These are phyloP conservation scores for Boletus sp. DNA, from an alignment of 768 basidiomycete genomes.

Conservation along the genomic window DNA sequence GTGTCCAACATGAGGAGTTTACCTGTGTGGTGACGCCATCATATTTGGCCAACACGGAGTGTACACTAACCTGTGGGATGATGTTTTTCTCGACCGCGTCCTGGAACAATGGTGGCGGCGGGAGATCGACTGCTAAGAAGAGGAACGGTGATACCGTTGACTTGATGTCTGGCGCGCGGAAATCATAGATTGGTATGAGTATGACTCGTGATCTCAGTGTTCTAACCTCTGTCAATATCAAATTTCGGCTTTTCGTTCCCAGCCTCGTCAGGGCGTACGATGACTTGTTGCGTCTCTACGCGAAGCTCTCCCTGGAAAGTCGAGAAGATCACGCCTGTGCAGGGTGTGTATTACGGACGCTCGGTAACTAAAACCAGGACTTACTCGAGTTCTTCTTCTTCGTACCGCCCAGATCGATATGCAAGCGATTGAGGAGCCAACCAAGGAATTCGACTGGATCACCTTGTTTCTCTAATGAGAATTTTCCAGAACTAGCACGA, in stretches of 20 bases:
- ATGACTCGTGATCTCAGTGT: constrained; percentile 8
- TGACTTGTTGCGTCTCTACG: constrained; percentile 90
- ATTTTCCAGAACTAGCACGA: constrained; percentile 84
- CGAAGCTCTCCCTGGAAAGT: constrained; percentile 94
- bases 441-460: constrained; percentile 96
- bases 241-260: constrained; percentile 84
- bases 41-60: constrained; percentile 89
- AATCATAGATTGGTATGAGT: constrained; percentile 20
- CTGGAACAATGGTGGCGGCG: constrained; percentile 97
- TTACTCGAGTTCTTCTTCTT: constrained; percentile 87
- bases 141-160: constrained; percentile 85
- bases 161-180: constrained; percentile 68
- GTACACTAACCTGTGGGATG: constrained; percentile 94
- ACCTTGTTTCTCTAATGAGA: constrained; percentile 90
- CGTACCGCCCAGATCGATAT: constrained; percentile 92
- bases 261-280: constrained; percentile 75
- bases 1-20: constrained; percentile 27
- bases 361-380: constrained; percentile 31
- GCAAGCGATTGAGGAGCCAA: constrained; percentile 92
- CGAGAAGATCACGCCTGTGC: constrained; percentile 81
- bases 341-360: constrained; percentile 18
- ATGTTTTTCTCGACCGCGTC: constrained; percentile 97
- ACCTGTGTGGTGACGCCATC: constrained; percentile 91
- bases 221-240: constrained; percentile 88
- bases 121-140: constrained; percentile 93